Conservation (phyloP, 2,329 filamentous ascomycete genomes). For the Neophaeococcomyces aloes region DNA sequence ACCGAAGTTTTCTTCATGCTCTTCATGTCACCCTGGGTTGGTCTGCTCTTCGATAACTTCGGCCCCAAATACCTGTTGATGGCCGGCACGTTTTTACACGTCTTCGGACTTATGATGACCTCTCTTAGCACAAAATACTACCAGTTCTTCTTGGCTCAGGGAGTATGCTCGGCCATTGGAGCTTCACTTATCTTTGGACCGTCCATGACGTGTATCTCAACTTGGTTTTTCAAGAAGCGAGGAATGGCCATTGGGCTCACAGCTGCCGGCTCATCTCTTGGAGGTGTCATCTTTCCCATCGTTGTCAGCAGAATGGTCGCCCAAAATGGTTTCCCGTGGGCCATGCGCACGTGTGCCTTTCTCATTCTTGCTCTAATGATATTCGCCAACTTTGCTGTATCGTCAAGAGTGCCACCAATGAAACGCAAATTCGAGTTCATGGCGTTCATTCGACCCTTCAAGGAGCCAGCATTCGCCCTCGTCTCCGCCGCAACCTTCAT, state of each 20-base stretch:
- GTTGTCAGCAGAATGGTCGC: constrained; percentile 48
- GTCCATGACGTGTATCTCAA: constrained; percentile 29
- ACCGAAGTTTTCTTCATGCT: constrained; percentile 33
- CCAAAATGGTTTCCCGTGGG: constrained; percentile 45
- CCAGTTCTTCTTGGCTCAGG: constrained; percentile 47
- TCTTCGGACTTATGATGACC: constrained; percentile 51
- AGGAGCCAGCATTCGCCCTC: constrained; percentile 22
- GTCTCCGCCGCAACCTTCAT: constrained; percentile 19
- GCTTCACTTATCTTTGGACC: constrained; percentile 42
- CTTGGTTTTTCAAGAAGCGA: constrained; percentile 45
- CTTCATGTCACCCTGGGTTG: constrained; percentile 50
- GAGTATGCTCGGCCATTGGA: constrained; percentile 43
- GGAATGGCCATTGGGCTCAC: constrained; percentile 46
- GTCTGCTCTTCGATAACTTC: constrained; percentile 52
- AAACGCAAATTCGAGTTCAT: constrained; percentile 24
- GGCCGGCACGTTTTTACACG: constrained; percentile 43
- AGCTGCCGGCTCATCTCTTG: constrained; percentile 45
- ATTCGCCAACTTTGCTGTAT: constrained; percentile 44
- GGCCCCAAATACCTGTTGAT: constrained; percentile 48
- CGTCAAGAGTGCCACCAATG: constrained; percentile 37
- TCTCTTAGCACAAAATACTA: constrained; percentile 45
- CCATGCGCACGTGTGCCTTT: constrained; percentile 48
- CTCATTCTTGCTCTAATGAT: constrained; percentile 50
- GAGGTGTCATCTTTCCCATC: constrained; percentile 52
- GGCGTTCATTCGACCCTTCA: constrained; percentile 25